Evolutionary conservation across 305 asterid species (phyloP).

Genomic region (Petunia hybrid): DNA sequence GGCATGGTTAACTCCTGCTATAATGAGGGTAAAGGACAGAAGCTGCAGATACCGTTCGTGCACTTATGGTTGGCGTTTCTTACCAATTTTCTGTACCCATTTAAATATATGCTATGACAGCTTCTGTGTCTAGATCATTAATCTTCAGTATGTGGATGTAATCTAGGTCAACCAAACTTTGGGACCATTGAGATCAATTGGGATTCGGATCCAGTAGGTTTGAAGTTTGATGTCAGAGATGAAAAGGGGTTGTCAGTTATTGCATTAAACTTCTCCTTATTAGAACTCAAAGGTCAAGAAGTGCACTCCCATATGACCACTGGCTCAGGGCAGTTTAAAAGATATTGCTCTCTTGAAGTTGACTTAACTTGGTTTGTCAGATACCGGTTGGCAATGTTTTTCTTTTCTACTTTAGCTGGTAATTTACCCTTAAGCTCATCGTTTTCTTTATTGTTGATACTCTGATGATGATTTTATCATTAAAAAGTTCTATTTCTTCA

Average conservation of each 20-base stretch:
- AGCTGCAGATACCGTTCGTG: slow-evolving; percentile 42
- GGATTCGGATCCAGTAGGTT: slow-evolving; percentile 36
- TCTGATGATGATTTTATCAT: slow-evolving; percentile 9
- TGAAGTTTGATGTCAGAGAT: slow-evolving; percentile 44
- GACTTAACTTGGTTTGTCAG: slow-evolving; percentile 42
- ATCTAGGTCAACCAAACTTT: slow-evolving; percentile 43
- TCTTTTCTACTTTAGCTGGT: slow-evolving; percentile 41
- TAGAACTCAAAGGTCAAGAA: slow-evolving; percentile 36
- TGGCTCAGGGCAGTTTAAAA: slow-evolving; percentile 30
- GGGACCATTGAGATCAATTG: slow-evolving; percentile 45
- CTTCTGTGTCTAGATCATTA: slow-evolving; percentile 12
- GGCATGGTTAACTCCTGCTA: slow-evolving; percentile 45
- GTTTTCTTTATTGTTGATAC: neutral
- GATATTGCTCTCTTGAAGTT: slow-evolving; percentile 41
- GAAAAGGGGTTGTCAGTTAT: slow-evolving; percentile 39
- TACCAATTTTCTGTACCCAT: neutral
- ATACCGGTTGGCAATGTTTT: slow-evolving; percentile 42
- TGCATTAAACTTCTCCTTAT: slow-evolving; percentile 35
- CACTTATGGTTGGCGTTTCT: slow-evolving; percentile 41
- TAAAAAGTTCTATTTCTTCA: neutral
- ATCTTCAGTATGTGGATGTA: slow-evolving; percentile 9
- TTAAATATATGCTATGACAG: neutral
- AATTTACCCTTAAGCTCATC: slow-evolving; percentile 7
- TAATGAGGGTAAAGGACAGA: slow-evolving; percentile 42
- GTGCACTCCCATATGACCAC: slow-evolving; percentile 14